Evolutionary conservation across 768 basidiomycete species (phyloP), one percentile per base, ranked within the genome.

Genomic region (Mycena vitilis): DNA sequence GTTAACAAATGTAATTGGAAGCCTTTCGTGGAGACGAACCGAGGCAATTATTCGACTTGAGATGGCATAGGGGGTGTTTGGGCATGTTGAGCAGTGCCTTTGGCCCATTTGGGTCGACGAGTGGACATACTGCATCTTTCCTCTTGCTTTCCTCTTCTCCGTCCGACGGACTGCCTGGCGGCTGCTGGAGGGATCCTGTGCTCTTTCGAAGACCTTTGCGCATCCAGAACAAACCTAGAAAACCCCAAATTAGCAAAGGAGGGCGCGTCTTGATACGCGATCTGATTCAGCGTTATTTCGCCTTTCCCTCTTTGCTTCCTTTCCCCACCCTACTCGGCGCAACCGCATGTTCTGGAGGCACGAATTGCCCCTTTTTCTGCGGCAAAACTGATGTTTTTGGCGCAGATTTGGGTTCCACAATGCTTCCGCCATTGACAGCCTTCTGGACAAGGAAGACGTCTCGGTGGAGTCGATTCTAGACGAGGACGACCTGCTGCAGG

Each of bases 401-500:
- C 69, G 68, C 76, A 95, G 94, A 90, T 95, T 95, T 83, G 93
- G 93, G 74, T 95, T 95, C 82, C 90, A 93, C 79, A 93, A 94
- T 86, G 91, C 90, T 62, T 95, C 94, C 62, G 85, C 91, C 67
- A 95, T 98, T 80, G 95, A 98, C 87, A 88, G 88, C 75, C 87
- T 98, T 66, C 88, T 98, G 69, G 92, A 95, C 86, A 91, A 94
- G 82, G 94, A 95, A 73, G 93, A 95, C 75, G 91, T 95, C 71
- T 87, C 90, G 56, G 88, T 99, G 48, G 96, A 98, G 78, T 90
- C 94, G 48, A 91, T 99, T 67, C 86, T 99, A 63, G 95, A 95
- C 81, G 95, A 98, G 81, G 92, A 95, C 76, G 96, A 98, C 78
- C 84, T 99, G 52, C 83, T 99, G 63, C 93, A 94, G 79, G 97